Evolutionary conservation across 2,329 filamentous ascomycete species (phyloP).

Genomic region (Epichloe glyceriae): DNA sequence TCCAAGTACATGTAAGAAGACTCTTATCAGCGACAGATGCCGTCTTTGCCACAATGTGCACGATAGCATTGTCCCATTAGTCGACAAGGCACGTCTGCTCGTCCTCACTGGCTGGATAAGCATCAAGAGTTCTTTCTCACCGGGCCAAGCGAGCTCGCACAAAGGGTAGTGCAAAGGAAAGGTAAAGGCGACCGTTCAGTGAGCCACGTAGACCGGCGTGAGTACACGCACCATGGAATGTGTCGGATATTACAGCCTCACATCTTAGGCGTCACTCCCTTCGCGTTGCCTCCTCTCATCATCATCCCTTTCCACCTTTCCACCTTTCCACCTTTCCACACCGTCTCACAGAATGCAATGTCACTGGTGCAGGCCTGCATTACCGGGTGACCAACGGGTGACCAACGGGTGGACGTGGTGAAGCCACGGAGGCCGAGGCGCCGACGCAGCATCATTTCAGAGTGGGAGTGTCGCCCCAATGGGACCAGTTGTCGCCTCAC

Average conservation of each 20-base stretch:
- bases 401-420: no score
- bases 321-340: no score
- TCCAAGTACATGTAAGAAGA: not conserved
- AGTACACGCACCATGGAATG: no score
- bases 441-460: not conserved
- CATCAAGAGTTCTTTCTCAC: not conserved
- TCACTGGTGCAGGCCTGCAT: no score
- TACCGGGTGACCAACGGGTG: no score
- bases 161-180: not conserved
- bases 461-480: not conserved
- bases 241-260: no score
- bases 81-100: not conserved
- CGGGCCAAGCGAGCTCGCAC: not conserved
- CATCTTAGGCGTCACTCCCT: no score
- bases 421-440: not conserved
- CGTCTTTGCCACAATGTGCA: not conserved
- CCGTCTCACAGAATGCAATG: no score
- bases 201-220: not conserved
- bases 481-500: no score
- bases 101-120: not conserved
- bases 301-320: no score
- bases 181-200: not conserved
- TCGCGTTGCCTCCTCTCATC: no score
- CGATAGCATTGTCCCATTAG: not conserved
- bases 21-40: not conserved